Percentiles rank a stretch among this genome's conserved stretches.
These are phyloP conservation scores for Blepharisma stoltei DNA, from an alignment of 73 alveolate species.

Conservation along the genomic window DNA sequence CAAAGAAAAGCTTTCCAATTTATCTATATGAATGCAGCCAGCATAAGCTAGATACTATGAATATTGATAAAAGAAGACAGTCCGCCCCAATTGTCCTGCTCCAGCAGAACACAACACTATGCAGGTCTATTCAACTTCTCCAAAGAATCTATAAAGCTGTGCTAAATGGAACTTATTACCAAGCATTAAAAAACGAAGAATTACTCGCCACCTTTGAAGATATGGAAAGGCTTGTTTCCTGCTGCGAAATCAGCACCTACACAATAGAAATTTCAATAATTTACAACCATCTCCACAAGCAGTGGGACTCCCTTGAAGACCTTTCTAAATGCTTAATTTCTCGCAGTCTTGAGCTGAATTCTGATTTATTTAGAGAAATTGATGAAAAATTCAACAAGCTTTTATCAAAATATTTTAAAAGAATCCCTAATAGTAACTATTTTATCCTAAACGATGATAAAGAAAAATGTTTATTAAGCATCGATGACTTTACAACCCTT, in stretches of 20 bases:
- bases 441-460: neutral
- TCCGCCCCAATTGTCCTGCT: neutral
- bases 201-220: neutral
- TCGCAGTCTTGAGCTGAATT: neutral
- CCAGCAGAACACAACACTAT: neutral
- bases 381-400: neutral
- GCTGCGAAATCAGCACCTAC: neutral
- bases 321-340: neutral
- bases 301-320: neutral
- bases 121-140: neutral
- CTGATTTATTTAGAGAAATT: neutral
- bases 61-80: neutral
- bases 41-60: neutral
- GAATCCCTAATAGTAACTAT: neutral
- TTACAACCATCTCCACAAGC: neutral
- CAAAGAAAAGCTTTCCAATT: neutral
- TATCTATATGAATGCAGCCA: neutral
- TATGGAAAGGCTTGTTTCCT: neutral
- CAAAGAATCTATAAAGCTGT: slow-evolving; percentile 1
- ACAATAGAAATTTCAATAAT: neutral
- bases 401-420: neutral
- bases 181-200: neutral
- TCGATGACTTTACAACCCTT: neutral
- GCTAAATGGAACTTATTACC: neutral
- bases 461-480: neutral